Conservation (phyloP, 176 grass and related monocot species). For the Triticum monococcum region DNA sequence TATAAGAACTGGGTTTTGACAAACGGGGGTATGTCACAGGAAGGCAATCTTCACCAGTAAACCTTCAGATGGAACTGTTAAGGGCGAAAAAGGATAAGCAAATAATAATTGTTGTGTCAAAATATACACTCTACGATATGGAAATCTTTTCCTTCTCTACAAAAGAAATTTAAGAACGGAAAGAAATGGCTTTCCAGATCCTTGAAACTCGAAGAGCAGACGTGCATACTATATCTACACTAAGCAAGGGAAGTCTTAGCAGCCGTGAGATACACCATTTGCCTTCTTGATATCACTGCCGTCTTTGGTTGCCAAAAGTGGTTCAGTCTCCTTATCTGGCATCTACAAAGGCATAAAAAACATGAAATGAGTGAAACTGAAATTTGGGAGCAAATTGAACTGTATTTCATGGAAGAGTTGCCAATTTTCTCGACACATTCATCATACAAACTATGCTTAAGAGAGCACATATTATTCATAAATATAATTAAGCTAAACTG, state of each 20-base stretch:
- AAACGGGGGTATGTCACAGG: neutral
- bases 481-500: constrained; percentile 14
- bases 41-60: neutral
- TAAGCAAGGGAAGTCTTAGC: constrained; percentile 58
- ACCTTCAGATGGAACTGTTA: constrained; percentile 19
- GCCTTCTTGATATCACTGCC: constrained; percentile 67
- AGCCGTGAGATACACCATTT: constrained; percentile 68
- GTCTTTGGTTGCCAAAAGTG: constrained; percentile 80
- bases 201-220: constrained; percentile 43
- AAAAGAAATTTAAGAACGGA: constrained; percentile 63
- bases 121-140: constrained; percentile 53
- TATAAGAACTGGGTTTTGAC: neutral
- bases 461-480: neutral
- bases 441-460: neutral
- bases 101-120: constrained; percentile 40
- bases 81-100: constrained; percentile 30
- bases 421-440: neutral
- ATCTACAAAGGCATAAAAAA: constrained; percentile 49
- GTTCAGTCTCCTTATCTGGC: constrained; percentile 78
- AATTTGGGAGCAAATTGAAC: constrained; percentile 4
- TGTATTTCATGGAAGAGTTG: neutral
- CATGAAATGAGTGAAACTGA: constrained; percentile 23
- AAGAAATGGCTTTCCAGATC: constrained; percentile 62
- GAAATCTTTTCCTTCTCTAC: constrained; percentile 41
- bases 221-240: constrained; percentile 47